Conservation (phyloP, 805 yeast genomes). For the Scheffersomyces stipitis region DNA sequence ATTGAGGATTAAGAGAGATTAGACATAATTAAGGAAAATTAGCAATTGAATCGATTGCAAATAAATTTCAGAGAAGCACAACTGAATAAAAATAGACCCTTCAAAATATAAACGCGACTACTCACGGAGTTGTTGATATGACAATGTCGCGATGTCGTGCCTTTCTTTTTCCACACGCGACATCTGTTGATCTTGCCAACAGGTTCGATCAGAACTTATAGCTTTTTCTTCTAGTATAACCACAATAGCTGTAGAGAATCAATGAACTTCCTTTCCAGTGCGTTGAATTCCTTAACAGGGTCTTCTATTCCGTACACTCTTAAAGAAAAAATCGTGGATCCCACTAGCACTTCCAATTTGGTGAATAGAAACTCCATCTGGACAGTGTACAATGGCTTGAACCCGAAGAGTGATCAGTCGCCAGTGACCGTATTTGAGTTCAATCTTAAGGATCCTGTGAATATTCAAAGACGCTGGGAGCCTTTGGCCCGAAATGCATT, state of each 20-base stretch:
- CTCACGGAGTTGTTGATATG: too few relatives aligned
- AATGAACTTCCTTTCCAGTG: slow-evolving; percentile 71
- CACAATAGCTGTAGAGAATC: too few relatives aligned
- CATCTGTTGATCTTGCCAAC: too few relatives aligned
- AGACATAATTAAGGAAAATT: too few relatives aligned
- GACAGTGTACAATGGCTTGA: slow-evolving; percentile 61
- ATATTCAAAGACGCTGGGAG: slow-evolving; percentile 22
- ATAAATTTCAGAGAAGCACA: too few relatives aligned
- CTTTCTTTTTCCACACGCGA: too few relatives aligned
- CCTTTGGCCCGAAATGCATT: slow-evolving; percentile 36
- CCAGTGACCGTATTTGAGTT: slow-evolving; percentile 68
- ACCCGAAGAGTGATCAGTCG: slow-evolving; percentile 49
- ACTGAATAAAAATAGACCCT: too few relatives aligned
- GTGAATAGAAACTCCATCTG: slow-evolving; percentile 48
- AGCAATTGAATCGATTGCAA: too few relatives aligned
- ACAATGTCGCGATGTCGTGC: too few relatives aligned
- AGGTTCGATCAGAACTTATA: too few relatives aligned
- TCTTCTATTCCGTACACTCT: slow-evolving; percentile 57
- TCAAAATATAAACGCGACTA: too few relatives aligned
- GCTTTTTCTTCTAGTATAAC: slow-evolving; percentile 1
- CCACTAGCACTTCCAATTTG: slow-evolving; percentile 10
- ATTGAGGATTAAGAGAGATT: too few relatives aligned
- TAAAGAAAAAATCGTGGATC: slow-evolving; percentile 42
- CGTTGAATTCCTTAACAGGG: slow-evolving; percentile 59
- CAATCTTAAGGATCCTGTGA: slow-evolving; percentile 42